Base-by-base conservation (phyloP, 176 grass and related monocot genomes). In the Lolium rigidum region DNA sequence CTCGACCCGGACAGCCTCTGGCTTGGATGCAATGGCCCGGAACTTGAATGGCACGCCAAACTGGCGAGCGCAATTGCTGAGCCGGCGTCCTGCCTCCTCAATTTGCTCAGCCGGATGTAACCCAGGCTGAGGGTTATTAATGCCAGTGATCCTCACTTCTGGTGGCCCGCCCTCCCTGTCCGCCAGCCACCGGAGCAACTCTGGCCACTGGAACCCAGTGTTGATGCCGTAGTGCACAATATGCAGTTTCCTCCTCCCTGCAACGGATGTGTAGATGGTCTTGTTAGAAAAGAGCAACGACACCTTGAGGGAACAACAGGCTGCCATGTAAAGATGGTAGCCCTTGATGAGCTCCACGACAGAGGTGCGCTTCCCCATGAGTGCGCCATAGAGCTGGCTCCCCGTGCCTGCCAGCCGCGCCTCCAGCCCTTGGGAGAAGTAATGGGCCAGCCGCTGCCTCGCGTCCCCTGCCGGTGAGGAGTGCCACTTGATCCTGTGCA, bases 391-490 rank as follows among this genome's bases (percentile, higher is more conserved):
- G 11, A 88, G 43, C 9, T 83, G 60, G 70, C 82, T 90, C 43
- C 91, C 91, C 3, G 31, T 93, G 54, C 88, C 88, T 10, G 59
- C 81, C 39, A 88, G 25, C 52, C 88, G 80, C 25, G 91, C 85
- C 59, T 93, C 81, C 20, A 90, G 88, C 43, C 91, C 91, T 4
- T 90, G 78, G 25, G 87, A 37, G 44, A 93, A 93, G 83, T 65
- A 93, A 43, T 93, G 85, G 18, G 91, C 91, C 71, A 93, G 58
- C 50, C 88, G 83, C 88, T 90, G 81, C 51, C 59, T 88, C 26
- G 85, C 85, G 35, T 90, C 85, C 20, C 91, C 85, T 10, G 49
- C 71, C 2, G 77, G 71, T 1, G 81, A 82, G 21, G 88, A 22
- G 76, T 88, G 78, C 78, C 73, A 82, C 26, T 74, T 83, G 44